Evolutionary conservation across 2,329 filamentous ascomycete species (phyloP).

Genomic region (Cladobotryum mycophilum): DNA sequence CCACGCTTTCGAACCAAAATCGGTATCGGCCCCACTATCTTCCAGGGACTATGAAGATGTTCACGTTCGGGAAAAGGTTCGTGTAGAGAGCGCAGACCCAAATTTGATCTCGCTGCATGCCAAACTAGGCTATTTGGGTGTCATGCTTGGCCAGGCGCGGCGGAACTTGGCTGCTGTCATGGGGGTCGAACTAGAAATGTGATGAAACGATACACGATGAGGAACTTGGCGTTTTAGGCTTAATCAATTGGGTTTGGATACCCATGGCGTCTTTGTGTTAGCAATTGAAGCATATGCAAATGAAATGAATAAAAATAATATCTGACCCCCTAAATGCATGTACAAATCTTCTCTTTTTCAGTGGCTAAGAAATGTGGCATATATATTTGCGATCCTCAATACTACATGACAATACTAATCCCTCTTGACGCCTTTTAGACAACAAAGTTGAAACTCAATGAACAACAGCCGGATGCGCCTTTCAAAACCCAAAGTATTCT

Average conservation of each 20-base stretch:
- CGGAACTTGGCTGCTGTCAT: constrained; percentile 72
- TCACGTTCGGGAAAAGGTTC: constrained; percentile 80
- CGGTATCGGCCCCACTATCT: neutral
- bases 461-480: neutral
- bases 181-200: constrained; percentile 43
- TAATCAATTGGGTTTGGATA: constrained; percentile 19
- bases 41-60: constrained; percentile 49
- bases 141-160: constrained; percentile 63
- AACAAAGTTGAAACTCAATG: neutral
- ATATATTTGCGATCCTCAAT: neutral
- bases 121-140: constrained; percentile 72
- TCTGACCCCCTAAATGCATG: neutral
- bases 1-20: constrained; percentile 19
- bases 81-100: constrained; percentile 84
- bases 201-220: neutral
- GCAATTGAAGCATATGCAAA: neutral
- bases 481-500: constrained; percentile 3
- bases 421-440: constrained; percentile 15
- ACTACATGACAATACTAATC: neutral
- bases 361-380: neutral
- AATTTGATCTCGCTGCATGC: constrained; percentile 76
- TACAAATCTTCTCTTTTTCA: neutral
- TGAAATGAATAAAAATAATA: neutral
- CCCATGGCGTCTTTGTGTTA: constrained; percentile 3
- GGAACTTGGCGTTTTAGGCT: neutral